These are phyloP conservation scores for Drechslera avenae DNA, from an alignment of 2,329 filamentous ascomycete species.

Conservation along the genomic window DNA sequence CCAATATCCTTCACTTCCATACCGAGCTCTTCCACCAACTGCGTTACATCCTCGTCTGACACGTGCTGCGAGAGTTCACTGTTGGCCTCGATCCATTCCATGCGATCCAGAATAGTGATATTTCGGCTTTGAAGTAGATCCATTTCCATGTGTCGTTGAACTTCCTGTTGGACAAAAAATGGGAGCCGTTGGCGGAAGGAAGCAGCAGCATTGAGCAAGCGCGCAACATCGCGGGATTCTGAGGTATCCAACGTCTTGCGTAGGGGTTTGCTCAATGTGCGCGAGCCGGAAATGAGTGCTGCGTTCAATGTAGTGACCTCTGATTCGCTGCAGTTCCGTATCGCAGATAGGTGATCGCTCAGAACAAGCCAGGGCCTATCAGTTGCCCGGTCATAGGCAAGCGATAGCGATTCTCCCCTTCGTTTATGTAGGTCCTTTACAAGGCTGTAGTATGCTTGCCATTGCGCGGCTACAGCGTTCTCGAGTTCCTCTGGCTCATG, in stretches of 20 bases:
- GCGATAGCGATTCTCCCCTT: constrained; percentile 77
- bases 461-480: constrained; percentile 76
- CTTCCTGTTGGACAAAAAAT: constrained; percentile 69
- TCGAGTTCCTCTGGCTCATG: constrained; percentile 79
- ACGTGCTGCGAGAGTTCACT: constrained; percentile 79
- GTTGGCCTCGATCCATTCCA: constrained; percentile 78
- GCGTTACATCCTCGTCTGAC: constrained; percentile 70
- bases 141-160: constrained; percentile 68
- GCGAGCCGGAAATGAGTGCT: constrained; percentile 44
- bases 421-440: constrained; percentile 85
- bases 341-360: constrained; percentile 77
- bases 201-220: constrained; percentile 71
- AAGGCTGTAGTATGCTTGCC: constrained; percentile 87
- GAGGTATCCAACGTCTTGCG: constrained; percentile 40
- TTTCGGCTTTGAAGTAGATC: constrained; percentile 78
- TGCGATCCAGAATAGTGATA: constrained; percentile 63
- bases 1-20: constrained; percentile 52
- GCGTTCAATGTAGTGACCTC: constrained; percentile 77
- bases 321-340: constrained; percentile 77
- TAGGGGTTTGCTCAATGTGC: constrained; percentile 27
- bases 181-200: constrained; percentile 74
- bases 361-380: constrained; percentile 84
- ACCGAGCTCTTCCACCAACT: constrained; percentile 67
- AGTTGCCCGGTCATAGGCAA: constrained; percentile 72
- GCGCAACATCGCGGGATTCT: constrained; percentile 58